Conservation (phyloP, 805 yeast genomes). For the Yueomyces sinensis region DNA sequence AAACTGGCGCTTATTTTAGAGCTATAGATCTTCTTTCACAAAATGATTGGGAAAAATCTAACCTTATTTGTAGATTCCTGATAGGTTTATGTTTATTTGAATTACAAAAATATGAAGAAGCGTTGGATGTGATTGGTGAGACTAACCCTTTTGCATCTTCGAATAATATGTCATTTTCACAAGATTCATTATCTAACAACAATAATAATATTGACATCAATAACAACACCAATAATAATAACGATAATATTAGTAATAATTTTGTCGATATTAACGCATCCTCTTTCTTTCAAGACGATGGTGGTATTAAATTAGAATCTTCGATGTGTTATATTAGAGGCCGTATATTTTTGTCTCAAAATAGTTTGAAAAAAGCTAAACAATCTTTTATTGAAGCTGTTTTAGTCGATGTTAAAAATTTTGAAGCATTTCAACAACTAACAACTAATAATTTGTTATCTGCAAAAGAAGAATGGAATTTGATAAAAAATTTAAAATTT, state of each 20-base stretch:
- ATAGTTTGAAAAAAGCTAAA: conserved; percentile 75
- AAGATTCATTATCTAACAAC: too few species aligned
- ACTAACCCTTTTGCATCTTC: conserved; percentile 50
- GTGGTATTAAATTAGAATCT: conserved; percentile 78
- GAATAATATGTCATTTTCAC: conserved; percentile 4
- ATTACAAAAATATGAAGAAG: conserved; percentile 74
- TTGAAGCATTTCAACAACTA: conserved; percentile 79
- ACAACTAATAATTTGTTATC: conserved; percentile 59
- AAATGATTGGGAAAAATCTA: conserved; percentile 37
- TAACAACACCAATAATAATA: neutral
- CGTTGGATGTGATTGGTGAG: conserved; percentile 75
- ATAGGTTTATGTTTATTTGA: conserved; percentile 64
- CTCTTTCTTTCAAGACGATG: conserved; percentile 31
- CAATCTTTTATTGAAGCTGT: conserved; percentile 82
- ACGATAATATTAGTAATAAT: neutral
- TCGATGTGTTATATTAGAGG: conserved; percentile 82
- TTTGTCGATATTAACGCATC: conserved; percentile 1
- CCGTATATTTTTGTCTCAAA: conserved; percentile 65
- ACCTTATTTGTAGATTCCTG: conserved; percentile 69
- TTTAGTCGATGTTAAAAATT: conserved; percentile 78
- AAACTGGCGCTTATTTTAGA: conserved; percentile 62
- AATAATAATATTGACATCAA: neutral
- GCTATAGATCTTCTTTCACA: conserved; percentile 60
- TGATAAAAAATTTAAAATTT: conserved; percentile 46
- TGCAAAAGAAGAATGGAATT: conserved; percentile 80